Evolutionary conservation across 306 rosid genomes (phyloP), one percentile per base, ranked within the genome.

Genomic region (Rosa lucieae): DNA sequence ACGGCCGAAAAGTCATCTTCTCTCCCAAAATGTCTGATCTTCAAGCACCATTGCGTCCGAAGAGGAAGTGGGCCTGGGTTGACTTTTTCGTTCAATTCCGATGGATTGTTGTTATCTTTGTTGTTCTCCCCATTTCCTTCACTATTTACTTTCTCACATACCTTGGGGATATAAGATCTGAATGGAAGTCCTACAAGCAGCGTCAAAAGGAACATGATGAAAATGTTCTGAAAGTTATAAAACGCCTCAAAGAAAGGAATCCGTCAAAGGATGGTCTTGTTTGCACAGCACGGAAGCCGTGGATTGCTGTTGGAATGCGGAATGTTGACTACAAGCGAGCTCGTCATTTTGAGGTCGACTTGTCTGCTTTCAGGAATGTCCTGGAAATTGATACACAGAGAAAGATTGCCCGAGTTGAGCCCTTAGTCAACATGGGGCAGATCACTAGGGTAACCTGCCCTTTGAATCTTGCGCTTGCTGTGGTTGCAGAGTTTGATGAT

Each of bases 311-410:
- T 78, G 99, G 99, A 61, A 95, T 92, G 99, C 85, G 99, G 26
- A 95, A 95, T 83, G 98, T 95, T 75, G 99, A 95, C 86, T 95
- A 95, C 72, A 95, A 95, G 88, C 91, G 99, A 37, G 99, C 99
- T 68, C 93, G 99, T 2, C 99, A 95, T 81, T 95, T 89, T 70
- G 99, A 95, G 84, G 97, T 95, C 29, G 99, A 95, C 79, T 80
- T 95, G 55, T 91, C 99, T 32, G 90, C 92, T 73, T 95, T 95
- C 74, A 73, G 99, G 52, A 89, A 95, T 83, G 23, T 95, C 67
- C 94, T 95, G 65, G 95, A 89, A 12, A 86, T 95, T 35, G 91
- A 95, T 88, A 51, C 58, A 48, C 89, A 91, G 44, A 78, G 92
- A 76, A 95, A 92, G 99, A 51, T 90, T 77, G 99, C 99, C 0